phyloP scores from a whole-genome alignment of 805 yeast species.

The Nakazawaea anatomiae region DNA sequence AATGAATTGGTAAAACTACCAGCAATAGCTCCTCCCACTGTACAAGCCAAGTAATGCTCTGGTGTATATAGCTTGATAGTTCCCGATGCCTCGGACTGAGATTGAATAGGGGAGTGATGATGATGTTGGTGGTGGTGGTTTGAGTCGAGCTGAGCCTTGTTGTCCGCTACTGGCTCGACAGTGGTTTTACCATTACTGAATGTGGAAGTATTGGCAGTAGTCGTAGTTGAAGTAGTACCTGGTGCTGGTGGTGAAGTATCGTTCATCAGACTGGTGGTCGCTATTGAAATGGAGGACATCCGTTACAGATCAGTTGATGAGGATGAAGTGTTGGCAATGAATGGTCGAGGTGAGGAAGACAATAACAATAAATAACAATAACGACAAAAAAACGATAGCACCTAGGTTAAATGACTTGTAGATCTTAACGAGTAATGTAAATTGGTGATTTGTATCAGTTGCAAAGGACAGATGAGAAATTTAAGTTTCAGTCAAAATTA shows the following conservation, averaged over 20 bases:
- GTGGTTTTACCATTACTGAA: background rate
- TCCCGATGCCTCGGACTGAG: conserved; percentile 1
- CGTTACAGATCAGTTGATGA: too few relatives aligned
- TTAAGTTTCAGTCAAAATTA: too few relatives aligned
- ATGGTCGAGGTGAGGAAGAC: too few relatives aligned
- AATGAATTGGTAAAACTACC: conserved; percentile 10
- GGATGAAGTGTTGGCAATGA: too few relatives aligned
- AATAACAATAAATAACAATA: too few relatives aligned
- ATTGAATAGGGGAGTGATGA: conserved; percentile 6
- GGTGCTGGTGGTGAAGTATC: background rate
- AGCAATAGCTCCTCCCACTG: conserved; percentile 8
- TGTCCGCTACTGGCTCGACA: background rate
- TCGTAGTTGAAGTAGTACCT: too few relatives aligned
- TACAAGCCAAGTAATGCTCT: conserved; percentile 3
- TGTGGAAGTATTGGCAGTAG: background rate
- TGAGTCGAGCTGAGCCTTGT: background rate
- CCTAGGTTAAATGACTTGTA: too few relatives aligned
- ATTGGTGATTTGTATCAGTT: too few relatives aligned
- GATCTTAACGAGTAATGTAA: too few relatives aligned
- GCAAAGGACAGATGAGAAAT: too few relatives aligned
- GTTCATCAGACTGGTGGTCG: conserved; percentile 1
- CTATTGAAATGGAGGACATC: conserved; percentile 3
- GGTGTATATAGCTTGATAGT: conserved; percentile 6
- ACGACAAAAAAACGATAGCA: too few relatives aligned
- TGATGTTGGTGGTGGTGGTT: background rate